phyloP scores from a whole-genome alignment of 352 stramenopile genomes.

The Phytophthora pistaciae region DNA sequence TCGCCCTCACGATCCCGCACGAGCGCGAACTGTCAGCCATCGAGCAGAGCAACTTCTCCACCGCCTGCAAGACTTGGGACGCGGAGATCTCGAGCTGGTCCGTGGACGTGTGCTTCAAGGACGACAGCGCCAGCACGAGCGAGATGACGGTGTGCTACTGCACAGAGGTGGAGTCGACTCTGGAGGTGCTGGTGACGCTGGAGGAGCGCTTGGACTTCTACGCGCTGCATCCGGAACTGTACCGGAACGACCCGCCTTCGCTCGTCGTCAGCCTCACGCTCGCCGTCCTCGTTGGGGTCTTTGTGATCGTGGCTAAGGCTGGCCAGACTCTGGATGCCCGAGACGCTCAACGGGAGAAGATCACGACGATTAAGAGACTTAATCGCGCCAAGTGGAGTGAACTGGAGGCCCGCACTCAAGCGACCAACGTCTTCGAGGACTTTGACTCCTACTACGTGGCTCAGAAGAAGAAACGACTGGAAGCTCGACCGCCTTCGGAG shows the following conservation, averaged over 20 bases:
- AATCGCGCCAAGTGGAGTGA: slow-evolving; percentile 76
- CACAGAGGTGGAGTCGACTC: slow-evolving; percentile 56
- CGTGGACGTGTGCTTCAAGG: slow-evolving; percentile 68
- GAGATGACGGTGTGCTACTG: slow-evolving; percentile 70
- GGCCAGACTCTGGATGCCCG: slow-evolving; percentile 45
- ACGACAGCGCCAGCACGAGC: slow-evolving; percentile 47
- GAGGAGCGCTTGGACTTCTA: slow-evolving; percentile 77
- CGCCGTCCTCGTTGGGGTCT: slow-evolving; percentile 47
- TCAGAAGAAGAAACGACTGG: slow-evolving; percentile 42
- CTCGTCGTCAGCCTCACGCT: slow-evolving; percentile 52
- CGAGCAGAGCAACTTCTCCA: slow-evolving; percentile 72
- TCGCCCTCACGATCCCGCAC: slow-evolving; percentile 63
- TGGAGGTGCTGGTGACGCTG: slow-evolving; percentile 74
- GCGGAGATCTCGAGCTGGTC: slow-evolving; percentile 43
- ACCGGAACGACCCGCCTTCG: slow-evolving; percentile 68
- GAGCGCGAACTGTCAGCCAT: slow-evolving; percentile 44
- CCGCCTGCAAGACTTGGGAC: slow-evolving; percentile 67
- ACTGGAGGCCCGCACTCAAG: slow-evolving; percentile 53
- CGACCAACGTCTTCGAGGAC: slow-evolving; percentile 45
- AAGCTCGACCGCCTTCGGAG: slow-evolving; percentile 26
- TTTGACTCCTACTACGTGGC: slow-evolving; percentile 58
- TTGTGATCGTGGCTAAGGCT: slow-evolving; percentile 38
- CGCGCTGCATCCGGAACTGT: slow-evolving; percentile 57
- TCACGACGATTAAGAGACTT: slow-evolving; percentile 63
- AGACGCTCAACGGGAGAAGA: slow-evolving; percentile 56